Conservation (phyloP, 169 alveolate genomes). For the Amoebophrya sp. region DNA sequence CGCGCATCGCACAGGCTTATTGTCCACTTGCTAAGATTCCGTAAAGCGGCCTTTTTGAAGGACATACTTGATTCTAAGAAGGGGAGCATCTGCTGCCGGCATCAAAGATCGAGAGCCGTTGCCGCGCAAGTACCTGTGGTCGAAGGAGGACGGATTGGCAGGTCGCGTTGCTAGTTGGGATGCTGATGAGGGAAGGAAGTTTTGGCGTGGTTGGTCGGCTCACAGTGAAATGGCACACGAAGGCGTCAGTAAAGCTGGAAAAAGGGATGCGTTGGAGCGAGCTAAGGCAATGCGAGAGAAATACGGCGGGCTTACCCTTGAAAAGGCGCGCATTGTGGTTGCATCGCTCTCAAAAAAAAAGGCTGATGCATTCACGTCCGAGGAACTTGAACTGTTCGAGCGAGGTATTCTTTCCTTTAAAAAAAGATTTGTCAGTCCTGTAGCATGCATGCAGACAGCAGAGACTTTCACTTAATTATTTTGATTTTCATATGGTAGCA, state of each 20-base stretch:
- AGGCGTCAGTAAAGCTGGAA: not conserved
- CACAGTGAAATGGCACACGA: not conserved
- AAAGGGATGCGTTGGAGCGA: not conserved
- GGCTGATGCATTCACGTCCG: not conserved
- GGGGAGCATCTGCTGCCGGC: too few relatives aligned
- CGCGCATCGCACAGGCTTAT: too few relatives aligned
- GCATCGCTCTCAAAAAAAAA: not conserved
- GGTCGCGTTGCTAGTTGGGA: not conserved
- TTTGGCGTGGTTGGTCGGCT: not conserved
- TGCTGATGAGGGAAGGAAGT: not conserved
- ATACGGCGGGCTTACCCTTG: not conserved
- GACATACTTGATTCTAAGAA: not conserved
- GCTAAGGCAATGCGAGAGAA: slow-evolving; percentile 7
- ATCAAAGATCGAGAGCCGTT: not conserved
- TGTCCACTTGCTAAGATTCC: too few relatives aligned
- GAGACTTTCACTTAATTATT: too few relatives aligned
- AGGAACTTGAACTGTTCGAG: not conserved
- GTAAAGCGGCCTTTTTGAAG: too few relatives aligned
- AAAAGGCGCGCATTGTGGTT: not conserved
- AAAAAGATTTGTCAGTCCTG: too few relatives aligned
- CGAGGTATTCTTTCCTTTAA: too few relatives aligned
- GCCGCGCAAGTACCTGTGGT: not conserved
- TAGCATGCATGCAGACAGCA: too few relatives aligned
- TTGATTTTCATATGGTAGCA: too few relatives aligned
- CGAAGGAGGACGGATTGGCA: not conserved